These are phyloP conservation scores for Chlamydomonas incerta DNA, from an alignment of 139 green algal genomes.

Conservation along the genomic window DNA sequence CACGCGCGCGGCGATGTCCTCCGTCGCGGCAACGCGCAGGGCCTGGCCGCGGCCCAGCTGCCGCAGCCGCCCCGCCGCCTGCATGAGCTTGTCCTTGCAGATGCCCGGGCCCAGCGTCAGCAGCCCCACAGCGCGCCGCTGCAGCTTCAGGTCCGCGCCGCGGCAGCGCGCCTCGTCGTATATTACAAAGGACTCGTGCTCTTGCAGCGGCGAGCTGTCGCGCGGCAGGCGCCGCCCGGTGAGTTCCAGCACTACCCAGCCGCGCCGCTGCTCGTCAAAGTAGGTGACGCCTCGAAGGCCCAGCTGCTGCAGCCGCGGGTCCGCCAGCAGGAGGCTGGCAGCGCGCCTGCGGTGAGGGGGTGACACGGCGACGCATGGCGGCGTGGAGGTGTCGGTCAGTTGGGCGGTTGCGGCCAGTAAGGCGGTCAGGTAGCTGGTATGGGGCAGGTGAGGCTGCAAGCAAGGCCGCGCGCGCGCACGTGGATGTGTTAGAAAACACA, in stretches of 20 bases:
- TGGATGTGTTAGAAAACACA: too few relatives aligned
- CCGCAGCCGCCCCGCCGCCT: slow-evolving; percentile 52
- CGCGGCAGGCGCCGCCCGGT: slow-evolving; percentile 27
- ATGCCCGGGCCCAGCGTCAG: slow-evolving; percentile 67
- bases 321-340: slow-evolving; percentile 38
- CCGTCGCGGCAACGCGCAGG: slow-evolving; percentile 41
- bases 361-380: too few relatives aligned
- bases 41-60: slow-evolving; percentile 59
- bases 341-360: slow-evolving; percentile 7
- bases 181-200: slow-evolving; percentile 57
- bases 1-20: too few relatives aligned
- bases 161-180: slow-evolving; percentile 71
- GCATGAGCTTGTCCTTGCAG: slow-evolving; percentile 77
- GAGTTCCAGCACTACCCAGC: slow-evolving; percentile 12
- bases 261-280: slow-evolving; percentile 40
- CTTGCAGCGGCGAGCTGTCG: slow-evolving; percentile 46
- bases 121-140: slow-evolving; percentile 58
- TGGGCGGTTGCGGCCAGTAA: background rate
- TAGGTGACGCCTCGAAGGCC: slow-evolving; percentile 55
- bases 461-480: too few relatives aligned
- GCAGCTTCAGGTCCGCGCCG: slow-evolving; percentile 60
- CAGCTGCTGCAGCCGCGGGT: background rate
- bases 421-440: background rate
- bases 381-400: background rate
- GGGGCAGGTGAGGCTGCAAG: too few relatives aligned